Base-by-base conservation (phyloP, 2,329 filamentous ascomycete species). In the Talaromyces sp. region DNA sequence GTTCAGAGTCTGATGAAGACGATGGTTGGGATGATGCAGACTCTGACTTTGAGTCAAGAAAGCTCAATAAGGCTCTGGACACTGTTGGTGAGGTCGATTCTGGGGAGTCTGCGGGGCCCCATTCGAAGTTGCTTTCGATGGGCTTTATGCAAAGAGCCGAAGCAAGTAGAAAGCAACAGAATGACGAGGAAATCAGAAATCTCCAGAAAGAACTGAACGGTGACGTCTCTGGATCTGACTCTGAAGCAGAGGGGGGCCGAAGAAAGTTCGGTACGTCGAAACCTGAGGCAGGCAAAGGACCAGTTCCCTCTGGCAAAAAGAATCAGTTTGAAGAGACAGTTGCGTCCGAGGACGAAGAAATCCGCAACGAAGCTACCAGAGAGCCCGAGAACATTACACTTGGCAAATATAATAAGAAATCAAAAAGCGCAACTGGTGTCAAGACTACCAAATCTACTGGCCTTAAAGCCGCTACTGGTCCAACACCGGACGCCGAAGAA, bases 101-200 rank as follows among this genome's bases (percentile, higher is more conserved):
- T 3, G 69, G 70, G 46, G 73, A 72, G 32, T 68, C 72, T 41
- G 73, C 73, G 41, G 71, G 71, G 19, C 84, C 84, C 0, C 81
- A 84, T 66, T 87, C 88, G 14, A 88, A 86, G 67, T 78, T 99
- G 7, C 86, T 90, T 75, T 84, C 84, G 56, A 91, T 99, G 88
- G 90, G 91, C 63, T 99, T 99, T 73, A 98, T 99, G 95, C 86
- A 89, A 68, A 91, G 89, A 66, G 91, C 92, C 1, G 93, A 97
- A 69, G 89, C 88, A 29, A 82, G 86, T 41, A 86, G 86, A 68
- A 92, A 88, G 73, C 85, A 88, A 64, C 84, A 86, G 60, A 97
- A 98, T 66, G 90, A 96, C 67, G 89, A 90, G 59, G 84, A 91
- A 60, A 78, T 91, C 13, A 82, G 79, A 72, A 81, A 86, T 66